Base-by-base conservation (phyloP, 2,329 filamentous ascomycete genomes). In the Shiraia sp. region DNA sequence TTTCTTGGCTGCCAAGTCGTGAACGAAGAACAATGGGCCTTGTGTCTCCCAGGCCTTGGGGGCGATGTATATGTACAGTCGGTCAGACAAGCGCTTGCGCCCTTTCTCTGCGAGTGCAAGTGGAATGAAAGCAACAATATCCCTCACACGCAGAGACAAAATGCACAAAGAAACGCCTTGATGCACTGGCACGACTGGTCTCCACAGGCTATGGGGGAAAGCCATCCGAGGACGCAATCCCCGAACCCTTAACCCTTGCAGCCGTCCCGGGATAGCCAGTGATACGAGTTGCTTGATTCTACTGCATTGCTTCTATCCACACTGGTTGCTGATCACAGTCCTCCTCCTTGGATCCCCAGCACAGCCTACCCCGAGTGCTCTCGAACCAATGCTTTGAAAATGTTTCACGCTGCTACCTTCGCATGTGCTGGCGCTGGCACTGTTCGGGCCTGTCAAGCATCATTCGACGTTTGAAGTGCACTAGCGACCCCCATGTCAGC, bases 1-100 rank as follows among this genome's bases (percentile, higher is more conserved):
- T 31, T 46, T 52, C 53, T 59, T 59, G 56, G 56, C 56, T 53
- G 55, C 54, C 54, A 58, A 58, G 56, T 53, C 51, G 49, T 51
- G 42, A 29, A 39, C 38, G 44, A 51, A 55, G 53, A 48, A 38
- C 17, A 51, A 31, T 37, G 42, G 44, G 38, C 35, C 38, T 44
- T 29, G n/a, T n/a, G n/a, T n/a, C n/a, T n/a, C n/a, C n/a, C n/a
- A n/a, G n/a, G n/a, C n/a, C n/a, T n/a, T n/a, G n/a, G n/a, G n/a
- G n/a, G n/a, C n/a, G n/a, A n/a, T n/a, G n/a, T 26, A 26, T n/a
- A 13, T 10, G 29, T 12, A 7, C 25, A 26, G 23, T n/a, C 10
- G 24, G 22, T 30, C 19, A 10, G 32, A 32, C 16, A 5, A 22
- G 25, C 14, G 3, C 17, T 3, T 1, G 22, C 13, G 10, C 29